These are phyloP conservation scores for Oligophagozyma castellii DNA, from an alignment of 1,139 yeast genomes.

Conservation along the genomic window DNA sequence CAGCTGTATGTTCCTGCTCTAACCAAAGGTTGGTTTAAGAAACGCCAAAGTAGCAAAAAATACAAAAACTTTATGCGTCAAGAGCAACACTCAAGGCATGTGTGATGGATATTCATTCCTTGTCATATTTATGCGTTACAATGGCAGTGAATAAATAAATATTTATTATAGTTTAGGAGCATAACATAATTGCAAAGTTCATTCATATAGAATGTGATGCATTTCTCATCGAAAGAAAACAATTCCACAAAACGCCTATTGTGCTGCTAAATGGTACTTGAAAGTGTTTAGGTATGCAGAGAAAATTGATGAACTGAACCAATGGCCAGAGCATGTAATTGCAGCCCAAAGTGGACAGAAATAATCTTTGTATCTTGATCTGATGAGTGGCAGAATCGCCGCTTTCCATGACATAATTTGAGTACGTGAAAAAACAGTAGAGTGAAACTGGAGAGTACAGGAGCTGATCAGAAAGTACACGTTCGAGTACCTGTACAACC, in stretches of 20 bases:
- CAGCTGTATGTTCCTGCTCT: constrained; percentile 23
- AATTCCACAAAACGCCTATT: constrained; percentile 85
- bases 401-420: constrained; percentile 66
- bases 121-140: neutral
- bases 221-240: constrained; percentile 71
- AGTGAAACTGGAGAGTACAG: constrained; percentile 80
- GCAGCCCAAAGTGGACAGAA: constrained; percentile 61
- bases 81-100: neutral
- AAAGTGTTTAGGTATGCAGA: constrained; percentile 59
- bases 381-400: constrained; percentile 56
- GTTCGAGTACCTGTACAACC: constrained; percentile 65
- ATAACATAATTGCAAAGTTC: no score
- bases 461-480: constrained; percentile 82
- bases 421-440: constrained; percentile 68
- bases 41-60: constrained; percentile 25
- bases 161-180: neutral
- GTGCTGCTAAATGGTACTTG: constrained; percentile 91
- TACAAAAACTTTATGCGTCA: constrained; percentile 24
- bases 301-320: constrained; percentile 79
- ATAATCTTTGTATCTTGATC: constrained; percentile 48
- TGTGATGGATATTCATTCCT: neutral
- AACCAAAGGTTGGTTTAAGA: constrained; percentile 23
- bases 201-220: constrained; percentile 13
- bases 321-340: constrained; percentile 92
- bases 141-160: neutral